A percentile compares a stretch with the other conserved stretches of the same genome.
phyloP scores from a whole-genome alignment of 345 rosid species.

The Citrus inodora region DNA sequence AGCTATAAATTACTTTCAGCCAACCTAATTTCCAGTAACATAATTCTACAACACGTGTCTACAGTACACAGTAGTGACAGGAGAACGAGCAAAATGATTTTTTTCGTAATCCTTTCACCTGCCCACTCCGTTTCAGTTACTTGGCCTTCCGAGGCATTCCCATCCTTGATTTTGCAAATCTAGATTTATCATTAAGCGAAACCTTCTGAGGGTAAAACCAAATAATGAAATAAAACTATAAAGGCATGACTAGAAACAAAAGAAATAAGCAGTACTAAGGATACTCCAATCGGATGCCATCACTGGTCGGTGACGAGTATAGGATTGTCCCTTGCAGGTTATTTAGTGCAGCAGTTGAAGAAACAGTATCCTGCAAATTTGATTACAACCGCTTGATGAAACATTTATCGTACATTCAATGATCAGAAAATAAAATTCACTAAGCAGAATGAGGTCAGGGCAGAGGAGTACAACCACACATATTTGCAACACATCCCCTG shows the following conservation, averaged over 20 bases:
- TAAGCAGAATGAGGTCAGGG: background rate
- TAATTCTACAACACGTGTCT: background rate
- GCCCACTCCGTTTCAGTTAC: background rate
- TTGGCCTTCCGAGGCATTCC: constrained; percentile 61
- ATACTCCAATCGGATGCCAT: constrained; percentile 86
- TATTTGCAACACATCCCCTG: background rate
- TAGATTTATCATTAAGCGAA: constrained; percentile 45
- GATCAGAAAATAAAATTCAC: background rate
- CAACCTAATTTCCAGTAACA: background rate
- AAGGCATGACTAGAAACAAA: background rate
- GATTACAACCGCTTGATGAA: background rate
- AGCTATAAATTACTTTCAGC: background rate
- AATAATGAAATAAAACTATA: background rate
- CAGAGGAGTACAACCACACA: background rate
- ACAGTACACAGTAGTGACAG: background rate
- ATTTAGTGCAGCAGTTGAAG: constrained; percentile 71
- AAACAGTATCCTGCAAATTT: constrained; percentile 56
- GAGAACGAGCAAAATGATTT: background rate
- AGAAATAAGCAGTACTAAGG: constrained; percentile 31
- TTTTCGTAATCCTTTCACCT: too few relatives aligned
- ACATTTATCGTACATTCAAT: background rate
- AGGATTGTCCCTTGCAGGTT: constrained; percentile 73
- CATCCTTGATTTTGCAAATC: constrained; percentile 86
- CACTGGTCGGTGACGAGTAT: constrained; percentile 64
- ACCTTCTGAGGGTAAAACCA: background rate